Conservation (phyloP, 805 yeast genomes). For the Spathaspora arborariae region DNA sequence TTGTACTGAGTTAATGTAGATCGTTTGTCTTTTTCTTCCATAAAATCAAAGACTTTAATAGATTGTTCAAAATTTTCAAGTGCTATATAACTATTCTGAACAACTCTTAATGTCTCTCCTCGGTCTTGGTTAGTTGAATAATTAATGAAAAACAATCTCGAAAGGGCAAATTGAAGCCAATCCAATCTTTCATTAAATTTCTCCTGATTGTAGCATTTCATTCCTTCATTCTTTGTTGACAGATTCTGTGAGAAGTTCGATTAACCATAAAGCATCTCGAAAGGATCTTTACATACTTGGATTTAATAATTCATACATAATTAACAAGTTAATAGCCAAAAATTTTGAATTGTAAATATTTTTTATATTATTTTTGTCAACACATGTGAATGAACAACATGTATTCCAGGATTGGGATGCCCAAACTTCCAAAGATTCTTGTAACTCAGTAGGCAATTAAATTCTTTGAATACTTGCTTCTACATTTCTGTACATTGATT, state of each 20-base stretch:
- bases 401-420: slow-evolving; percentile 5
- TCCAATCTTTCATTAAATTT: background rate
- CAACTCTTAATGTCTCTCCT: slow-evolving; percentile 3
- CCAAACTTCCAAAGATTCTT: slow-evolving; percentile 1
- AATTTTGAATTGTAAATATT: slow-evolving; percentile 1
- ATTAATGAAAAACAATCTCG: slow-evolving; percentile 2
- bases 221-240: slow-evolving; percentile 3
- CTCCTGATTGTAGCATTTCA: background rate
- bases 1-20: slow-evolving; percentile 4
- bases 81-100: slow-evolving; percentile 2
- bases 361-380: background rate
- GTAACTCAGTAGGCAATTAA: background rate
- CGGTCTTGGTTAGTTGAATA: background rate
- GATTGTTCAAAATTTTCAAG: background rate
- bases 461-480: background rate
- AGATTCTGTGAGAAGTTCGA: background rate
- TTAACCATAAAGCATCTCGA: background rate
- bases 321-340: background rate
- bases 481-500: slow-evolving; percentile 1
- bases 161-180: slow-evolving; percentile 4
- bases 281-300: slow-evolving; percentile 1
- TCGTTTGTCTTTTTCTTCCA: slow-evolving; percentile 5
- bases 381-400: background rate
- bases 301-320: slow-evolving; percentile 2
- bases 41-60: background rate